Conservation (phyloP, 768 basidiomycete species). For the Suillus lakei region DNA sequence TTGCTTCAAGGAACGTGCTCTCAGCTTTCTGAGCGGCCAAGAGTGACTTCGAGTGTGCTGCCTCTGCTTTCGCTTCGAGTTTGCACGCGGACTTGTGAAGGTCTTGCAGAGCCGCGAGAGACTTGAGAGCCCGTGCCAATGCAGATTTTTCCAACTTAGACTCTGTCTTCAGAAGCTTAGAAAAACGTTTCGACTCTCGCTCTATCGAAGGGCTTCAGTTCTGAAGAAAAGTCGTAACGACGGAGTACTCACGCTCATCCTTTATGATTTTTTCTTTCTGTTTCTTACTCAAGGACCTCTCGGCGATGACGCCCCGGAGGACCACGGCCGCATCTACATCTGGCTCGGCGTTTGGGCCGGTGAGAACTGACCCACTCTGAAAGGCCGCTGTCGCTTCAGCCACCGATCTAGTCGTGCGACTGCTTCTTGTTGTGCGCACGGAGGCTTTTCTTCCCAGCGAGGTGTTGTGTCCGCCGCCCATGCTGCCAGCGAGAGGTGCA, state of each 20-base stretch:
- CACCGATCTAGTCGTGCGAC: conserved; percentile 14
- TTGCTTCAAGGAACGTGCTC: conserved; percentile 63
- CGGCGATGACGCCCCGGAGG: conserved; percentile 50
- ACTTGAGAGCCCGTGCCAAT: conserved; percentile 61
- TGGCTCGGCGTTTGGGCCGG: conserved; percentile 50
- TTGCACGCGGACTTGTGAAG: conserved; percentile 71
- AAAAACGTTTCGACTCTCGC: conserved; percentile 62
- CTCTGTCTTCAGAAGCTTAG: conserved; percentile 74
- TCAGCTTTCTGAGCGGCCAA: conserved; percentile 66
- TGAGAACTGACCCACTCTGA: conserved; percentile 57
- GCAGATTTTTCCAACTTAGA: conserved; percentile 70
- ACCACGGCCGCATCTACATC: conserved; percentile 45
- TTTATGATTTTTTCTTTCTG: conserved; percentile 57
- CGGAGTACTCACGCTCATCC: conserved; percentile 49
- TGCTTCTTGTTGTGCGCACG: conserved; percentile 26
- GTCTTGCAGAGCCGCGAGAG: conserved; percentile 69
- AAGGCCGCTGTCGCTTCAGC: conserved; percentile 40
- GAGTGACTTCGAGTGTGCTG: conserved; percentile 56
- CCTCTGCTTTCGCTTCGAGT: conserved; percentile 64
- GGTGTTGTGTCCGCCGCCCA: neutral
- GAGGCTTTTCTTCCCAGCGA: conserved; percentile 25
- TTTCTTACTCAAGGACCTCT: conserved; percentile 50
- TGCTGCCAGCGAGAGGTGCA: neutral
- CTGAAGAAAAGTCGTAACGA: neutral
- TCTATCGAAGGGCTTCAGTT: conserved; percentile 37